Evolutionary conservation across 2,329 filamentous ascomycete genomes (phyloP), one percentile per base, ranked within the genome.

Genomic region (Ceratocystis alfenasii): DNA sequence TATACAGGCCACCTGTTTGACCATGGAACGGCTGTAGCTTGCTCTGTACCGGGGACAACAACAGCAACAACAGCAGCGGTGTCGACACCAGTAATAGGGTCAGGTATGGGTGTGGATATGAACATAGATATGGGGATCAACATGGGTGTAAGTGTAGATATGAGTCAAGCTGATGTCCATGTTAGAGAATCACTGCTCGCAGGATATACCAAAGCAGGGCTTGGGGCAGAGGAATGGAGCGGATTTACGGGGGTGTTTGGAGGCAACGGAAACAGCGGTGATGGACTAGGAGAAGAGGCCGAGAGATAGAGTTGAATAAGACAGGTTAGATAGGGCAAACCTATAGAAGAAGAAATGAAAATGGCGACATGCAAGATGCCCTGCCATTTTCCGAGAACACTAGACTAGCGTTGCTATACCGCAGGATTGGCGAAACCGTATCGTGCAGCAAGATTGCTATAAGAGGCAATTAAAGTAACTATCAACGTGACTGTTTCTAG

Each of bases 21-120:
- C 90, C 46, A 87, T 87, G 17, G 36, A 15, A 41, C 8, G 36
- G 10, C 36, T 83, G 87, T 46, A 92, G 75, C 83, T 86, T 3
- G 55, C 22, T 25, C 48, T 50, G 33, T 63, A 59, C 41, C 46
- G 60, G n/a, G 17, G 36, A 12, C 50, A 22, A 25, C 6, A 6
- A 6, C 28, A 57, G 5, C 25, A 28, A 20, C 57, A 12, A 33
- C 6, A 44, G 10, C 59, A 12, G 36, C 33, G 5, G 20, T 10
- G 41, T 6, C 53, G 22, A 28, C 6, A 5, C 10, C 44, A 55
- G 22, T n/a, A 17, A 22, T 6, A 25, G n/a, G 12, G 36, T 1
- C 36, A 41, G 36, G 36, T 15, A 4, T 41, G 44, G 28, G 60
- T n/a, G 28, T 17, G 36, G 36, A 3, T 20, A 17, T 12, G 20